Base-by-base conservation (phyloP, 441 rosid species). In the Melastoma candidum region DNA sequence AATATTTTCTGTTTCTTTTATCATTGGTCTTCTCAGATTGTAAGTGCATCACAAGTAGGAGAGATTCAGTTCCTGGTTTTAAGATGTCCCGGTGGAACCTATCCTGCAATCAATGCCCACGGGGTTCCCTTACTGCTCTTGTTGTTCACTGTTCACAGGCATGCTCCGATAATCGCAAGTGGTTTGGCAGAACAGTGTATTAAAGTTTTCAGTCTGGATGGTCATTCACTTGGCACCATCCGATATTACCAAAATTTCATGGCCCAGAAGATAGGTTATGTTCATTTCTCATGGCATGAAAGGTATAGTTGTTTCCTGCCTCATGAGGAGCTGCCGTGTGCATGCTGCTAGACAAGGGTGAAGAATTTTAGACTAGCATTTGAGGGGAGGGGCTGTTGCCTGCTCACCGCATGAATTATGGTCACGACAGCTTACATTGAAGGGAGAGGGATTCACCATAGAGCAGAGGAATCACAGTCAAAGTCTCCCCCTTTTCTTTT, bases 201-300 rank as follows among this genome's bases (percentile, higher is more conserved):
- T 29, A 87, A 85, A 77, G 92, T 87, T 46, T 93, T 93, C 68
- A 83, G 81, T 66, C 77, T 90, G n/a, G 77, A 74, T 47, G 96
- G 96, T 11, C 80, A 77, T 46, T 82, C 73, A 52, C 77, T 87
- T 13, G 96, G 96, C 66, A 68, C 73, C 25, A 90, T 90, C 52
- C 77, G 87, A 27, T 86, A 85, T 65, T 72, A 80, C 51, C 78
- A 86, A 2, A 78, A 87, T 64, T 73, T 93, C 65, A 86, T 93
- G 97, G 95, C 96, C 66, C 99, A 83, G 84, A 93, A 83, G 77
- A 93, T 93, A 26, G 99, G 95, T 67, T 81, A 97, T 27, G 32
- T 29, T 47, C 32, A 49, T 26, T 58, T 17, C 22, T 17, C 22
- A 17, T 17, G 22, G 22, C 22, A 17, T 17, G 22, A 17, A 17